Conservation (phyloP, 768 basidiomycete genomes). For the Suillus clintonianus region DNA sequence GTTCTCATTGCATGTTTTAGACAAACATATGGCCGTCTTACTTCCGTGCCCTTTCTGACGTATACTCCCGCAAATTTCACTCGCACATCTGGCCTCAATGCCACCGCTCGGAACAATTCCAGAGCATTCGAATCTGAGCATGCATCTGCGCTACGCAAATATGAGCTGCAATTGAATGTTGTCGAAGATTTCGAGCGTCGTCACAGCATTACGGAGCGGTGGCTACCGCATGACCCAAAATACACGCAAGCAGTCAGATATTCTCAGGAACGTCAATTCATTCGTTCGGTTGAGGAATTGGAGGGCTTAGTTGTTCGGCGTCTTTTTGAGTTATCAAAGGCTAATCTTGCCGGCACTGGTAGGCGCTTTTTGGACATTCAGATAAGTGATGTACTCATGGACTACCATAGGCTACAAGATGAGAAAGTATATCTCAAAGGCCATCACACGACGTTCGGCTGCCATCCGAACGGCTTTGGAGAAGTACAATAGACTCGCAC, state of each 20-base stretch:
- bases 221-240: slow-evolving; percentile 26
- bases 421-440: neutral
- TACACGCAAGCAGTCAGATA: slow-evolving; percentile 19
- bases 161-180: slow-evolving; percentile 9
- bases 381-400: neutral
- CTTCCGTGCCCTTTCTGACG: slow-evolving; percentile 11
- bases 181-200: slow-evolving; percentile 14
- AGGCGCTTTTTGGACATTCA: neutral
- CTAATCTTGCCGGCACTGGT: neutral
- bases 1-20: slow-evolving; percentile 7
- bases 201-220: slow-evolving; percentile 27
- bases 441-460: neutral
- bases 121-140: slow-evolving; percentile 22
- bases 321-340: neutral
- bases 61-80: slow-evolving; percentile 17
- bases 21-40: slow-evolving; percentile 8
- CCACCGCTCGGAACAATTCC: slow-evolving; percentile 13
- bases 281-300: slow-evolving; percentile 31
- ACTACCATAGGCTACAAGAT: neutral
- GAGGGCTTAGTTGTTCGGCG: slow-evolving; percentile 34
- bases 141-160: slow-evolving; percentile 15
- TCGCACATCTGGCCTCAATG: slow-evolving; percentile 14
- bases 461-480: neutral
- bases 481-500: neutral
- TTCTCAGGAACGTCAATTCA: slow-evolving; percentile 20